Percentiles rank a stretch among this genome's conserved stretches.
phyloP scores from a whole-genome alignment of 192 early-diverging fungal genomes.

The Backusella sp. region DNA sequence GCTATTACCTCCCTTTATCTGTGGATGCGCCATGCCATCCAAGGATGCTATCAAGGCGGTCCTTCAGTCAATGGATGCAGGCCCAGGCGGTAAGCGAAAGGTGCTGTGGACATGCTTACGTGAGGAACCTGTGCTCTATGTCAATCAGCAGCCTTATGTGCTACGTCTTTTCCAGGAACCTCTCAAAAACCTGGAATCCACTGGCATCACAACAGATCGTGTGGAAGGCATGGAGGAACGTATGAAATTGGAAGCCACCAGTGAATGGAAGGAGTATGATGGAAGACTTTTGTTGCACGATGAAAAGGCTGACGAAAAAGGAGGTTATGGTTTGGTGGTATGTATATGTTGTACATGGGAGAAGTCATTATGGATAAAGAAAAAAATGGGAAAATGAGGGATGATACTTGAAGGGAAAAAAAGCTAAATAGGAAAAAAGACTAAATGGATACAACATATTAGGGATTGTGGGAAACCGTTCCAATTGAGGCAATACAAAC shows the following conservation, averaged over 20 bases:
- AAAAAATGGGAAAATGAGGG: too few relatives aligned
- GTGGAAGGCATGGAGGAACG: conserved; percentile 62
- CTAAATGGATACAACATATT: not conserved
- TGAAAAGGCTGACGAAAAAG: conserved; percentile 43
- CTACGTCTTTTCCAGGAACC: conserved; percentile 59
- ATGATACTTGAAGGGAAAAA: too few relatives aligned
- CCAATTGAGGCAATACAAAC: conserved; percentile 47
- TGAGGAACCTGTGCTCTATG: conserved; percentile 66
- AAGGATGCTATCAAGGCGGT: conserved; percentile 55
- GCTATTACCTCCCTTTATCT: conserved; percentile 40
- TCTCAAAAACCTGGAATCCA: conserved; percentile 63
- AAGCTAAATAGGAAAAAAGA: not conserved
- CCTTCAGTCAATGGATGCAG: conserved; percentile 45
- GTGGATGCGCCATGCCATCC: conserved; percentile 63
- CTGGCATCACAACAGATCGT: conserved; percentile 60
- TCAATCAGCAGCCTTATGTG: conserved; percentile 59
- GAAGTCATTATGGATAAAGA: not conserved
- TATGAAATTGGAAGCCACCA: conserved; percentile 55
- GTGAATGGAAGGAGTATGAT: conserved; percentile 48
- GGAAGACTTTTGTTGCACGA: conserved; percentile 59
- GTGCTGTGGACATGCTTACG: conserved; percentile 62
- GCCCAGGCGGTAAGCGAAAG: conserved; percentile 40
- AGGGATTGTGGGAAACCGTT: conserved; percentile 54
- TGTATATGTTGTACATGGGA: not conserved
- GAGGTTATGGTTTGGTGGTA: conserved; percentile 52